phyloP scores from a whole-genome alignment of 2,329 filamentous ascomycete species.

The Mycocentrospora acerina region DNA sequence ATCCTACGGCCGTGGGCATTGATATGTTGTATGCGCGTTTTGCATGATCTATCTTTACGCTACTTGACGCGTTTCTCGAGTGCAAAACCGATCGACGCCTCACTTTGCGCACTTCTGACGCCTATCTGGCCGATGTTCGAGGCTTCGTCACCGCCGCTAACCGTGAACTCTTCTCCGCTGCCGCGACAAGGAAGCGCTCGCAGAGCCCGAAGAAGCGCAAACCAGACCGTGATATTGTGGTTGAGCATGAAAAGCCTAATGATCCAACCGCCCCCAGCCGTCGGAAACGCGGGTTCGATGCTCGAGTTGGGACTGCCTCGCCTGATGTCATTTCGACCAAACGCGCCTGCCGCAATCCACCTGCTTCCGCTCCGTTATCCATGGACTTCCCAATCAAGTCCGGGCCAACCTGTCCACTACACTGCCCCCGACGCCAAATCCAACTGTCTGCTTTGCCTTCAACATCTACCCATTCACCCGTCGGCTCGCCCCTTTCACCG shows the following conservation, averaged over 20 bases:
- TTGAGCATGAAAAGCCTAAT: background rate
- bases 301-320: background rate
- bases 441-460: background rate
- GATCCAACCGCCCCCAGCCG: background rate
- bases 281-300: background rate
- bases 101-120: constrained; percentile 2
- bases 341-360: constrained; percentile 1
- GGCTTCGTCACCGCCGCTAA: constrained; percentile 6
- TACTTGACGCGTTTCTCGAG: constrained; percentile 6
- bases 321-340: constrained; percentile 1
- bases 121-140: background rate
- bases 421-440: background rate
- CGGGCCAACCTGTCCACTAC: no score
- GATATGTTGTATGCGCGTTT: constrained; percentile 11
- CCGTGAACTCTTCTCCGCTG: constrained; percentile 5
- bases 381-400: no score
- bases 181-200: background rate
- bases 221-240: constrained; percentile 1
- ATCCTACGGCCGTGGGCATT: constrained; percentile 4
- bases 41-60: constrained; percentile 10
- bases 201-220: constrained; percentile 8
- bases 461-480: background rate
- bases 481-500: constrained; percentile 1
- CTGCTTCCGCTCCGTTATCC: background rate
- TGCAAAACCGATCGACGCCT: constrained; percentile 5